Base-by-base conservation (phyloP, 2,329 filamentous ascomycete species). In the Ascochyta rabiei region DNA sequence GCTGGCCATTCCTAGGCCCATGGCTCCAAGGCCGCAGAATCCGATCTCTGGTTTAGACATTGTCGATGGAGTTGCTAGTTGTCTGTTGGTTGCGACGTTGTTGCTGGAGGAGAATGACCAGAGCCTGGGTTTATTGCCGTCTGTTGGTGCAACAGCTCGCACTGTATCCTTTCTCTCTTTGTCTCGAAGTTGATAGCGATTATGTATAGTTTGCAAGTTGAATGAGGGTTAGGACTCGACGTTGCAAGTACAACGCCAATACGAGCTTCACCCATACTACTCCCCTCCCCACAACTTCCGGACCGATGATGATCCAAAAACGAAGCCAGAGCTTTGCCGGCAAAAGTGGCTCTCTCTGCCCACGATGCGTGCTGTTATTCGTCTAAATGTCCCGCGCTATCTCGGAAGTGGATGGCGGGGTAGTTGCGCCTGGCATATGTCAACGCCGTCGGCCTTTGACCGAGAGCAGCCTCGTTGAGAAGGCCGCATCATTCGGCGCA, bases 1-100 rank as follows among this genome's bases (percentile, higher is more conserved):
- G 56, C 84, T 89, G 60, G 89, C 89, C 89, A 92, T 91, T 70
- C 89, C 89, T 72, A 90, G 89, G 69, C 89, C 89, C 89, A 91
- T 91, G 75, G 89, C 89, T 52, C 89, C 89, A 3, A 92, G 86
- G 79, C 89, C 89, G 60, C 89, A 86, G 75, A 91, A 90, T 60
- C 85, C 83, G 48, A 89, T 77, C 48, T 75, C 67, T 23, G 80
- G 79, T 68, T 80, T 82, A 45, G 71, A 59, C 70, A 73, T 74
- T 24, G 26, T 48, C 48, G 26, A 41, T 24, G 23, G 12, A 33
- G 28, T 24, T 44, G 23, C 18, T 31, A 8, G 4, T 6, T 19
- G 28, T 23, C 16, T 24, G 19, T 45, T 21, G 42, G 34, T 23
- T 31, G 41, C n/a, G 18, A 38, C 28, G 21, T 33, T 30, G 6